These are phyloP conservation scores for Curvularia verruculosa DNA, from an alignment of 2,329 filamentous ascomycete genomes.

Conservation along the genomic window DNA sequence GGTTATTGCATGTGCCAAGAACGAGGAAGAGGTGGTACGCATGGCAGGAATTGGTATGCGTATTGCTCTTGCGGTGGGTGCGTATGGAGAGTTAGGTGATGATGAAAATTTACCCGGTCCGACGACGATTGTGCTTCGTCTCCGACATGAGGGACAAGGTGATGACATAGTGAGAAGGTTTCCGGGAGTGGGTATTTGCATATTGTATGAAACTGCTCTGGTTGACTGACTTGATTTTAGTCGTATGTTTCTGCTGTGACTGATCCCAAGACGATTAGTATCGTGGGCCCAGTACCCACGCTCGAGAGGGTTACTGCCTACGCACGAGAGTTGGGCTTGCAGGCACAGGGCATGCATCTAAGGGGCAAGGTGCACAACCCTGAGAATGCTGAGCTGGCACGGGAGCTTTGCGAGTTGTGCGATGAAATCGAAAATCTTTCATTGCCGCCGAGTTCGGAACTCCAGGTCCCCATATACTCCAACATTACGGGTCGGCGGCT, in stretches of 20 bases:
- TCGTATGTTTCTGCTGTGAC: constrained; percentile 31
- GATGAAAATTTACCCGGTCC: constrained; percentile 21
- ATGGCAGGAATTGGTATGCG: constrained; percentile 19
- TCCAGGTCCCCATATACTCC: constrained; percentile 22
- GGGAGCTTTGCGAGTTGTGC: constrained; percentile 16
- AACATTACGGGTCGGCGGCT: constrained; percentile 20
- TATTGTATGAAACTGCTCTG: not conserved
- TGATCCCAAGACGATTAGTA: constrained; percentile 32
- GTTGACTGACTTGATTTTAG: not conserved
- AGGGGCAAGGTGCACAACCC: constrained; percentile 33
- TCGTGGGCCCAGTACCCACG: constrained; percentile 22
- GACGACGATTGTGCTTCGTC: constrained; percentile 28
- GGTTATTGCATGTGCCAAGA: constrained; percentile 20
- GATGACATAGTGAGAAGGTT: constrained; percentile 24
- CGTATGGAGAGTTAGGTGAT: constrained; percentile 21
- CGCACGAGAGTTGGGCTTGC: constrained; percentile 19
- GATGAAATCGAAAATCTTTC: constrained; percentile 13
- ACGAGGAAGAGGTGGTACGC: constrained; percentile 24
- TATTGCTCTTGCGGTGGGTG: constrained; percentile 19
- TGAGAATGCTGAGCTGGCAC: constrained; percentile 24
- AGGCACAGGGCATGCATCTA: constrained; percentile 24
- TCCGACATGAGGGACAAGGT: constrained; percentile 23
- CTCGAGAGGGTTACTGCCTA: constrained; percentile 17
- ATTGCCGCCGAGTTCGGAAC: constrained; percentile 16
- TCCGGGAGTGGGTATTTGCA: constrained; percentile 24